Evolutionary conservation across 1,284 basidiomycete species (phyloP).

Genomic region (Trichosporon sp.): DNA sequence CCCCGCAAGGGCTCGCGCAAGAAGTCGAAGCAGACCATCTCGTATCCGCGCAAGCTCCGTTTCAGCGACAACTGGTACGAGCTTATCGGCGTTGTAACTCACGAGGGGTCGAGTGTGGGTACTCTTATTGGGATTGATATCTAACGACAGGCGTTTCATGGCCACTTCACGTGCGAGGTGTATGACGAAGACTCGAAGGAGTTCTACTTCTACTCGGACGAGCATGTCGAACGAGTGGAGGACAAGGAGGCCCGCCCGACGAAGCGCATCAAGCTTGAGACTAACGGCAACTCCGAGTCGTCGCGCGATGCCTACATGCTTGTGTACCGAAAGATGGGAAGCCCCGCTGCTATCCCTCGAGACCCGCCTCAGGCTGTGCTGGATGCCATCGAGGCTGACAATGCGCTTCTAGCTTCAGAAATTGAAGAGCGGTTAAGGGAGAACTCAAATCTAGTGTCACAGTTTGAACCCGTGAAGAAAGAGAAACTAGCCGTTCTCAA

Average conservation of each 20-base stretch:
- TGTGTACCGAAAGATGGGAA: conserved; percentile 56
- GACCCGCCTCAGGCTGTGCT: conserved; percentile 55
- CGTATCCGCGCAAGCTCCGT: conserved; percentile 70
- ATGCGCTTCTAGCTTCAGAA: conserved; percentile 41
- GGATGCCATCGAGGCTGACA: conserved; percentile 56
- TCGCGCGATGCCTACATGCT: conserved; percentile 90
- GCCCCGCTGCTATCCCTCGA: conserved; percentile 14
- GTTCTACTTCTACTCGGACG: conserved; percentile 92
- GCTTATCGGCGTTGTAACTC: conserved; percentile 71
- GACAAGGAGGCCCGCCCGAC: conserved; percentile 6
- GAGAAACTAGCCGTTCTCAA: conserved; percentile 26
- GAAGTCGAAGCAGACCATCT: conserved; percentile 71
- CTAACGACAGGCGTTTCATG: conserved; percentile 68
- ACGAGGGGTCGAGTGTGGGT: conserved; percentile 60
- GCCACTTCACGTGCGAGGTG: conserved; percentile 86
- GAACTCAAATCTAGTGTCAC: neutral
- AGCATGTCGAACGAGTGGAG: conserved; percentile 43
- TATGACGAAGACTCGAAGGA: conserved; percentile 65
- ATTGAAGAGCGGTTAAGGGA: conserved; percentile 12
- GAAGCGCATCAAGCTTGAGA: conserved; percentile 23
- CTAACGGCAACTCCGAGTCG: conserved; percentile 26
- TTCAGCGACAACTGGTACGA: conserved; percentile 55
- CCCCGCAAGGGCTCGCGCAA: conserved; percentile 66
- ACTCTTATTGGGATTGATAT: neutral
- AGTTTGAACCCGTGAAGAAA: conserved; percentile 13